Percentiles rank a stretch among this genome's conserved stretches.
Evolutionary conservation across 2,329 filamentous ascomycete species (phyloP).

Genomic region (Polytolypa hystricis): DNA sequence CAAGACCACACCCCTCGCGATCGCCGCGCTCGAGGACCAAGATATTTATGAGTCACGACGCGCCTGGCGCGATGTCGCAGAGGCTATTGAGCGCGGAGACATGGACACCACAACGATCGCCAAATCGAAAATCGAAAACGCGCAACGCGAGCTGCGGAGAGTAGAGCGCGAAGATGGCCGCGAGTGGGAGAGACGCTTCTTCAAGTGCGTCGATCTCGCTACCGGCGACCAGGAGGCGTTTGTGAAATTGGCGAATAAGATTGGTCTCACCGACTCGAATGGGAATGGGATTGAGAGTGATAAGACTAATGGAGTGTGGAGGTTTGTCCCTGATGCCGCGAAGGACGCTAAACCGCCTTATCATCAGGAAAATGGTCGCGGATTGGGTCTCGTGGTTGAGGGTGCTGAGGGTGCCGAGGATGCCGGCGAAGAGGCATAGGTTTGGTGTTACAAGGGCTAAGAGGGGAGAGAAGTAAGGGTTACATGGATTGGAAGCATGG

Average conservation of each 20-base stretch:
- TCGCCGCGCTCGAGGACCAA: conserved; percentile 66
- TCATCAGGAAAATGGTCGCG: conserved; percentile 28
- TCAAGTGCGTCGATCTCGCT: conserved; percentile 40
- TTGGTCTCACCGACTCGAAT: conserved; percentile 23
- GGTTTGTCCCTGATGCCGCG: conserved; percentile 49
- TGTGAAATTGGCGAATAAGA: conserved; percentile 30
- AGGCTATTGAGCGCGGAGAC: conserved; percentile 68
- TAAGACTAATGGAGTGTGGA: conserved; percentile 61
- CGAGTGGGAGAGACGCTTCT: conserved; percentile 77
- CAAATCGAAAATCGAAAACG: conserved; percentile 83
- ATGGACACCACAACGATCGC: conserved; percentile 69
- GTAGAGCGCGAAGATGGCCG: conserved; percentile 63
- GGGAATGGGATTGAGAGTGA: conserved; percentile 44
- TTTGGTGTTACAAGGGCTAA: background rate
- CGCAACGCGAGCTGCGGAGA: conserved; percentile 66
- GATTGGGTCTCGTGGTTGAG: conserved; percentile 24
- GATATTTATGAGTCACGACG: conserved; percentile 77
- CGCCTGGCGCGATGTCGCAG: conserved; percentile 78
- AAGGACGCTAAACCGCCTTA: conserved; percentile 32
- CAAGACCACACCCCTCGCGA: conserved; percentile 54
- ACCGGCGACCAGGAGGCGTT: conserved; percentile 28
- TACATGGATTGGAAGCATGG: background rate
- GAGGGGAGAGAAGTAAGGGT: background rate
- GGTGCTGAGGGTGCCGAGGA: background rate
- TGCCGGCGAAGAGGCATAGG: background rate